Percentiles rank a stretch among this genome's conserved stretches.
These are phyloP conservation scores for Cyberlindnera mississippiensis DNA, from an alignment of 805 yeast genomes.

Conservation along the genomic window DNA sequence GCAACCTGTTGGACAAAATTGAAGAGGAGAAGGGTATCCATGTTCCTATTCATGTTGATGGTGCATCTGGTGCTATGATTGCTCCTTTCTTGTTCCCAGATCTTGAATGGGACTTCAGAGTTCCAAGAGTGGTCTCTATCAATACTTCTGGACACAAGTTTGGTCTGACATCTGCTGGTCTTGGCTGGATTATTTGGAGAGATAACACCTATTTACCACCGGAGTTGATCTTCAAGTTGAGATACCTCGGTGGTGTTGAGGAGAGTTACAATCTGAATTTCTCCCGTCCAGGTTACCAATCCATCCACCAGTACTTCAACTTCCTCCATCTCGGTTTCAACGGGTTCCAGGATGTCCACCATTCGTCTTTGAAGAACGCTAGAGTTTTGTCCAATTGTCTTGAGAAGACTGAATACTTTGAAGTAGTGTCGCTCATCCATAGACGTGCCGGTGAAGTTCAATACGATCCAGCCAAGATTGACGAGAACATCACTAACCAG, in stretches of 20 bases:
- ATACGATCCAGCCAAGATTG: constrained; percentile 17
- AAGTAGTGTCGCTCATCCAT: constrained; percentile 75
- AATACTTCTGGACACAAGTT: constrained; percentile 92
- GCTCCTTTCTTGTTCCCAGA: constrained; percentile 83
- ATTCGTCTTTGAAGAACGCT: constrained; percentile 65
- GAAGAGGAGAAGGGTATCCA: constrained; percentile 62
- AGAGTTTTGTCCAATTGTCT: constrained; percentile 57
- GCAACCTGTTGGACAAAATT: constrained; percentile 62
- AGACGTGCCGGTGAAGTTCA: constrained; percentile 42
- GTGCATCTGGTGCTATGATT: constrained; percentile 86
- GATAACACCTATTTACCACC: constrained; percentile 60
- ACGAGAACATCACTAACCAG: constrained; percentile 28
- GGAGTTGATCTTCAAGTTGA: constrained; percentile 69
- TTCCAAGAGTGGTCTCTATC: constrained; percentile 75
- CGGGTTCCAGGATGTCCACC: constrained; percentile 67
- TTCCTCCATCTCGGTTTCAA: constrained; percentile 64
- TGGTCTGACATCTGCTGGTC: constrained; percentile 86
- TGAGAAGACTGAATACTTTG: constrained; percentile 63
- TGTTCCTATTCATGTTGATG: constrained; percentile 89
- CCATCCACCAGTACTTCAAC: constrained; percentile 82
- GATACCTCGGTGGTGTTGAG: constrained; percentile 85
- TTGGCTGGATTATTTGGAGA: constrained; percentile 91
- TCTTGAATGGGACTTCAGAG: constrained; percentile 77
- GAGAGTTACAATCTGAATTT: constrained; percentile 84
- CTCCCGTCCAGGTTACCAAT: constrained; percentile 91